Conservation (phyloP, 2,329 filamentous ascomycete species). For the Delphinella strobiligena region DNA sequence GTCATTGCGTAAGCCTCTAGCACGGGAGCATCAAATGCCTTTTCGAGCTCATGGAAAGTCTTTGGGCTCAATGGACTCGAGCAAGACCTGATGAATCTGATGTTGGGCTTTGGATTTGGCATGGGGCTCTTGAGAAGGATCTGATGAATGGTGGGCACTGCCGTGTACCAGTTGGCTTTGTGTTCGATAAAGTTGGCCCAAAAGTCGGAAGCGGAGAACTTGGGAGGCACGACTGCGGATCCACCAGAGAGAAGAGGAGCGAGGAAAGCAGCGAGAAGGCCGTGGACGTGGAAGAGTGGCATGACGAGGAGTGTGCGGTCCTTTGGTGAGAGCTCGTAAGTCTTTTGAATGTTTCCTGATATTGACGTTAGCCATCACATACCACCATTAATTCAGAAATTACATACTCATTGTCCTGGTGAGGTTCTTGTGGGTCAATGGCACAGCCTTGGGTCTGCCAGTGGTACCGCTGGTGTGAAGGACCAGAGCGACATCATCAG, state of each 20-base stretch:
- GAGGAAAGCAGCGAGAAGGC: conserved; percentile 71
- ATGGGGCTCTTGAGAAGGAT: conserved; percentile 66
- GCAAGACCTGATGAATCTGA: conserved; percentile 81
- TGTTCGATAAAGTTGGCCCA: conserved; percentile 65
- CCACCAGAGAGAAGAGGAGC: conserved; percentile 65
- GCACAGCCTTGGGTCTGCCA: conserved; percentile 73
- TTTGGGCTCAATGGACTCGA: conserved; percentile 75
- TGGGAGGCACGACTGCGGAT: conserved; percentile 64
- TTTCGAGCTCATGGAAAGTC: conserved; percentile 67
- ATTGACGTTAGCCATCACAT: too few species aligned
- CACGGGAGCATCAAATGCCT: conserved; percentile 64
- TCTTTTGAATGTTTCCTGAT: conserved; percentile 69
- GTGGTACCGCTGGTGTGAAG: conserved; percentile 79
- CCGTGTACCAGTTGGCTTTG: conserved; percentile 82
- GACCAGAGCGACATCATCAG: conserved; percentile 69
- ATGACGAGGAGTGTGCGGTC: conserved; percentile 81
- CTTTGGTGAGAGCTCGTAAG: conserved; percentile 56
- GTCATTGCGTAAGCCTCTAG: conserved; percentile 91
- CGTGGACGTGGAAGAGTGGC: conserved; percentile 85
- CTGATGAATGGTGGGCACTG: conserved; percentile 86
- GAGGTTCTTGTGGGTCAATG: conserved; percentile 69
- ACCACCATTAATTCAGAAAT: too few species aligned
- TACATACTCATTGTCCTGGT: conserved; percentile 70
- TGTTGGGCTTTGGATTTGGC: conserved; percentile 55
- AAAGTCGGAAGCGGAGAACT: conserved; percentile 74